A percentile compares a stretch with the other conserved stretches of the same genome.
Conservation (phyloP, 2,329 filamentous ascomycete species). For the Pezicula radicicola region DNA sequence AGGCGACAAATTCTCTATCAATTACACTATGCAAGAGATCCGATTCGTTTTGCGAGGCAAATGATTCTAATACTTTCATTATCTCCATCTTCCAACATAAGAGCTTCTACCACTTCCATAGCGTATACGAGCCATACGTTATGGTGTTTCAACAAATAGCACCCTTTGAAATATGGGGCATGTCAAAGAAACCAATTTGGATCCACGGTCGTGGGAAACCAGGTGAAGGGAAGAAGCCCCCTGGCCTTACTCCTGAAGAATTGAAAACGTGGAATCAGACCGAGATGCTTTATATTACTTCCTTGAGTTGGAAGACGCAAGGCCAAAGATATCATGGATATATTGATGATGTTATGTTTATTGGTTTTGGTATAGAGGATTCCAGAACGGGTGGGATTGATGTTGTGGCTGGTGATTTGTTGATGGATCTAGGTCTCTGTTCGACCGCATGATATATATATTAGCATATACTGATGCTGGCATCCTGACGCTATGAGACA, state of each 20-base stretch:
- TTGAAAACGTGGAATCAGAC: constrained; percentile 17
- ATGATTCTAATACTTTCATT: constrained; percentile 49
- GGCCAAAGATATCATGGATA: constrained; percentile 51
- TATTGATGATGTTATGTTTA: constrained; percentile 50
- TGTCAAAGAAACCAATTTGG: constrained; percentile 51
- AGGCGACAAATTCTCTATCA: constrained; percentile 56
- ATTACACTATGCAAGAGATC: constrained; percentile 50
- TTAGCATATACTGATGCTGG: no score
- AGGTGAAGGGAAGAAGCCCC: constrained; percentile 19
- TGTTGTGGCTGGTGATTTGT: constrained; percentile 44
- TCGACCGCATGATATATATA: not conserved
- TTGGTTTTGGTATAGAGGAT: constrained; percentile 57
- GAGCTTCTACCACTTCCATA: constrained; percentile 42
- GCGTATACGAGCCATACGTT: constrained; percentile 53
- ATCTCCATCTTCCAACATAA: constrained; percentile 55
- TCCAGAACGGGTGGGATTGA: constrained; percentile 45
- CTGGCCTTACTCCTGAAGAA: constrained; percentile 2
- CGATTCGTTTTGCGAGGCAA: constrained; percentile 39
- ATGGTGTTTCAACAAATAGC: constrained; percentile 45
- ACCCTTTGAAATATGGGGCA: constrained; percentile 47
- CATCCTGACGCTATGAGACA: no score
- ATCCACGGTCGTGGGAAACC: constrained; percentile 44
- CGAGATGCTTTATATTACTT: constrained; percentile 57
- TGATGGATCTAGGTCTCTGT: constrained; percentile 39
- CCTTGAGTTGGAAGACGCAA: constrained; percentile 49